Evolutionary conservation across 768 basidiomycete species (phyloP).

Genomic region (Trametes punicea): DNA sequence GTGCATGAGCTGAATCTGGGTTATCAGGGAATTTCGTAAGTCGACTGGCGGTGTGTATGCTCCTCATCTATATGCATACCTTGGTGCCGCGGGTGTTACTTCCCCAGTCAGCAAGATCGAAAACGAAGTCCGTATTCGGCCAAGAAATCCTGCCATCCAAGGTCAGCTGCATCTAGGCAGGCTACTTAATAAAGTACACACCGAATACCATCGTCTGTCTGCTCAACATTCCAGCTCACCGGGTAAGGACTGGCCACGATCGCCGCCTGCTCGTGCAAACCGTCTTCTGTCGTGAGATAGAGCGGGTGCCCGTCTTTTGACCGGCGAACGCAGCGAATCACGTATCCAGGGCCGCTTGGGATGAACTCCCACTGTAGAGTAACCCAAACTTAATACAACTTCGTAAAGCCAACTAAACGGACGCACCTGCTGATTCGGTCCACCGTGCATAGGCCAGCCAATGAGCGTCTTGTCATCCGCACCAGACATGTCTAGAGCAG

Average conservation of each 20-base stretch:
- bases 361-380: conserved; percentile 25
- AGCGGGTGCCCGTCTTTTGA: conserved; percentile 11
- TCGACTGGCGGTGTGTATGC: not conserved
- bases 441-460: conserved; percentile 23
- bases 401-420: no score
- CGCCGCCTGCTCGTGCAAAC: conserved; percentile 9
- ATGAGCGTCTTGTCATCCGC: conserved; percentile 23
- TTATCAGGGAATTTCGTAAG: not conserved
- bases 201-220: conserved; percentile 19
- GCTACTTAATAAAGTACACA: not conserved
- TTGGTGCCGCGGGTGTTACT: conserved; percentile 22
- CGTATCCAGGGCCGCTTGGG: conserved; percentile 26
- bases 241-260: conserved; percentile 28
- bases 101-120: conserved; percentile 23
- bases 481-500: conserved; percentile 26
- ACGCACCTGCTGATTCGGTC: conserved; percentile 27
- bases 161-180: not conserved
- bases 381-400: no score
- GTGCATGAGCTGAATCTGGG: conserved; percentile 23
- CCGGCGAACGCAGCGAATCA: conserved; percentile 21
- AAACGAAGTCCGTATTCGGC: conserved; percentile 24
- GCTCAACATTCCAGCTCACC: conserved; percentile 25
- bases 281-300: conserved; percentile 25
- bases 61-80: conserved; percentile 14
- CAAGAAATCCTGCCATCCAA: conserved; percentile 20